phyloP scores from a whole-genome alignment of 2,329 filamentous ascomycete genomes.

The Endoconidiophora laricicola region DNA sequence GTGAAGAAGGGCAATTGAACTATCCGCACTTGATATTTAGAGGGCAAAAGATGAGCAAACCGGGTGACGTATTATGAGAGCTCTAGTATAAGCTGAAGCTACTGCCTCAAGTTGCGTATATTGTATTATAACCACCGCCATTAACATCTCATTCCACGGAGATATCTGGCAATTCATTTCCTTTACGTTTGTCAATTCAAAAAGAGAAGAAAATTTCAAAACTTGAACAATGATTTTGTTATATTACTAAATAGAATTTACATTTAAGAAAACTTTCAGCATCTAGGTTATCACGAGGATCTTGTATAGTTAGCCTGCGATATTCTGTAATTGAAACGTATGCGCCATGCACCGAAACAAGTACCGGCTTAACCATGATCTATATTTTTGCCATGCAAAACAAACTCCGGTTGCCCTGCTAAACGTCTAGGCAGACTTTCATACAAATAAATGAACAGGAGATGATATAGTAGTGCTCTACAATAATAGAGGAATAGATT shows the following conservation, averaged over 20 bases:
- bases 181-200: conserved; percentile 9
- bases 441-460: neutral
- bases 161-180: conserved; percentile 7
- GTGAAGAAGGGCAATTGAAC: conserved; percentile 72
- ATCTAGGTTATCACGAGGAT: too few relatives aligned
- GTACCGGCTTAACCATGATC: neutral
- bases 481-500: neutral
- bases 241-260: neutral
- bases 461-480: neutral
- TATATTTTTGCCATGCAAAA: neutral
- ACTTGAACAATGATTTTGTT: neutral
- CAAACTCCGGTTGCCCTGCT: conserved; percentile 3
- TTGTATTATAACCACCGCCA: conserved; percentile 11
- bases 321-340: too few relatives aligned
- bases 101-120: conserved; percentile 2
- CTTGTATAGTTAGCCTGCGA: too few relatives aligned
- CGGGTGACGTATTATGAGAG: too few relatives aligned
- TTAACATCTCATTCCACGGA: conserved; percentile 10
- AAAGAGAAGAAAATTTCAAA: conserved; percentile 2
- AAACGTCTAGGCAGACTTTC: conserved; percentile 3
- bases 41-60: neutral
- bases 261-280: neutral
- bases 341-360: neutral
- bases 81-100: neutral
- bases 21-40: neutral